phyloP scores from a whole-genome alignment of 2,329 filamentous ascomycete genomes.

The Trichoderma afroharzianum region DNA sequence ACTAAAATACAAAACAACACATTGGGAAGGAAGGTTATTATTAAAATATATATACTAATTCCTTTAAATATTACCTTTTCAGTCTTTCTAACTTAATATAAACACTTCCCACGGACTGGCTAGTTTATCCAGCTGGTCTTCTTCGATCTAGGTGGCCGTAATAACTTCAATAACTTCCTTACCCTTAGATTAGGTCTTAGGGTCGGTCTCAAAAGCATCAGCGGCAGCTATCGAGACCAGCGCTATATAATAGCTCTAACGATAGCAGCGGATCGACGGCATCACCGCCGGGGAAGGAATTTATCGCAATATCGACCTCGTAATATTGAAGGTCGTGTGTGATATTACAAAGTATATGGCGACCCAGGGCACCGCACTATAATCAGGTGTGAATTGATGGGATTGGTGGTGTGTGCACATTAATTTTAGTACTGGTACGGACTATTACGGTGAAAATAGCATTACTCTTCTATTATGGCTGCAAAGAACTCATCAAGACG shows the following conservation, averaged over 20 bases:
- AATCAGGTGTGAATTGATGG: not conserved
- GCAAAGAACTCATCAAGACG: slow-evolving; percentile 3
- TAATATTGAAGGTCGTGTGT: not conserved
- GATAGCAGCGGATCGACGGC: not conserved
- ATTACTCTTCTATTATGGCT: not conserved
- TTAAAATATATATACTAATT: too few relatives aligned
- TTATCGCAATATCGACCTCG: too few relatives aligned
- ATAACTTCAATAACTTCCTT: too few relatives aligned
- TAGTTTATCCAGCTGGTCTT: too few relatives aligned
- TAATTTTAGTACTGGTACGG: not conserved
- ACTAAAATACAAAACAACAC: too few relatives aligned
- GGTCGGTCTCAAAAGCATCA: not conserved
- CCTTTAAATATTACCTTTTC: too few relatives aligned
- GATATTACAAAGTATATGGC: not conserved
- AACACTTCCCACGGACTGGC: not conserved
- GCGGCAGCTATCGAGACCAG: not conserved
- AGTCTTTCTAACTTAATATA: too few relatives aligned
- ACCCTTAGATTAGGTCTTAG: too few relatives aligned
- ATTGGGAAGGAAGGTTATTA: too few relatives aligned
- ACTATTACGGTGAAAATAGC: not conserved
- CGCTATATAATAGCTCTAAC: not conserved
- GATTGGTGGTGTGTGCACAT: too few relatives aligned
- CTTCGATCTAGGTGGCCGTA: too few relatives aligned
- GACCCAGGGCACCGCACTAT: not conserved
- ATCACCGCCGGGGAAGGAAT: too few relatives aligned